Percentiles rank a stretch among this genome's conserved stretches.
Conservation (phyloP, 331 rosid genomes). For the Dryas integrifolia region DNA sequence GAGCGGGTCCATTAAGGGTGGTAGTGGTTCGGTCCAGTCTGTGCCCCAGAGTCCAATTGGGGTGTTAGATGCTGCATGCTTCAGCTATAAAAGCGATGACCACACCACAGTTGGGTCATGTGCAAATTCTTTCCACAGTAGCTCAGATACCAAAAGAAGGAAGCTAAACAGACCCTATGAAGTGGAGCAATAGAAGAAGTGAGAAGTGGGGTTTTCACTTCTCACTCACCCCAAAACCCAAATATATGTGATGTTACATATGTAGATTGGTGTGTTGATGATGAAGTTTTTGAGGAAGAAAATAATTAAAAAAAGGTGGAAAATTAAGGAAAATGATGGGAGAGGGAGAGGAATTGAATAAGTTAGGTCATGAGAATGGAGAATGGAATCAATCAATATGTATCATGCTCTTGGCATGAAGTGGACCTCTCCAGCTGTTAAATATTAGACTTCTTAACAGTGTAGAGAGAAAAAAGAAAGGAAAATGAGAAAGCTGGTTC, state of each 20-base stretch:
- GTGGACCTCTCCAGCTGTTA: constrained; percentile 56
- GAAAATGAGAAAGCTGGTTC: constrained; percentile 9
- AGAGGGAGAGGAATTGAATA: constrained; percentile 9
- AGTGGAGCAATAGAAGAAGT: constrained; percentile 40
- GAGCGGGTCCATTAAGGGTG: constrained; percentile 31
- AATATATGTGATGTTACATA: constrained; percentile 6
- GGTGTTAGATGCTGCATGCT: constrained; percentile 70
- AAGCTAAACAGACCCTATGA: constrained; percentile 72
- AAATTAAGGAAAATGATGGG: neutral
- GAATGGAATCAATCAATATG: constrained; percentile 18
- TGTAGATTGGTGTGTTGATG: constrained; percentile 38
- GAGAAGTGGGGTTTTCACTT: too few species aligned
- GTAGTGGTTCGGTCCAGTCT: constrained; percentile 38
- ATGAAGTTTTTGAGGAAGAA: constrained; percentile 25
- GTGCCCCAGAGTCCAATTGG: constrained; percentile 81
- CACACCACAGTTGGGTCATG: constrained; percentile 56
- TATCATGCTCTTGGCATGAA: constrained; percentile 41
- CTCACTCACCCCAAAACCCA: too few species aligned
- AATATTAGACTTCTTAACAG: constrained; percentile 69
- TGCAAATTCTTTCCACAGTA: constrained; percentile 55
- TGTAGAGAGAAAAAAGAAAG: constrained; percentile 4
- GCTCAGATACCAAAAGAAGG: constrained; percentile 77
- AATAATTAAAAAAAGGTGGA: neutral
- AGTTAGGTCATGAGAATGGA: constrained; percentile 50
- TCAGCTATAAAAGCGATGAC: constrained; percentile 79